Base-by-base conservation (phyloP, 169 alveolate genomes). In the Plasmodium falciparum region DNA sequence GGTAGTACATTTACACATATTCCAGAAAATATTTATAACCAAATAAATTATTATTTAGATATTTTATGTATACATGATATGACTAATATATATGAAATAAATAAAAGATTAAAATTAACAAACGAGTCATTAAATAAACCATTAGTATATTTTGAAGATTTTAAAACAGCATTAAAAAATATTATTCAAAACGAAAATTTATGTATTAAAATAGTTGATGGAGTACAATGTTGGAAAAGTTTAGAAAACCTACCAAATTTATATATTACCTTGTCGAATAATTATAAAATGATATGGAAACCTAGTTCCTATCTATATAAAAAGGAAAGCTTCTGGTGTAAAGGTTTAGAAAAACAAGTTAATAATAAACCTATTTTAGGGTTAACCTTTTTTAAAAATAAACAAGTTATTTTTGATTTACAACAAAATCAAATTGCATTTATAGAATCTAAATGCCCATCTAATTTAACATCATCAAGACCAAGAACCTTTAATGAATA, bases 321-420 rank as follows among this genome's bases (percentile, higher is more conserved):
- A 24, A 74, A 72, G 22, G 91, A 83, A 70, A 39, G 43, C 13
- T 94, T 94, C 92, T 94, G 96, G 96, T 94, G 96, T 70, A 73
- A 93, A 47, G 96, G 96, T 2, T 56, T 94, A 47, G 95, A 93
- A 63, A 71, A 73, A 29, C 78, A 92, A 67, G 83, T 59, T 20
- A 85, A 72, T 83, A 73, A 90, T 26, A 94, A 90, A 39, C 88
- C 93, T 72, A 91, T 94, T 13, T 54, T 94, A 11, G 96, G 96
- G 4, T 93, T 95, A 58, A 94, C 94, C 1, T 94, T 94, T 73
- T 93, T 94, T 93, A 94, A 93, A 61, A 72, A 89, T 61, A 94
- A 93, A 59, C 88, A 65, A 50, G 78, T 93, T 11, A 80, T 88
- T 39, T 94, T 94, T 85, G 94, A 92, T 73, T 65, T 93, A 1